These are phyloP conservation scores for Pichia thaimueangensis DNA, from an alignment of 805 yeast genomes.

Conservation along the genomic window DNA sequence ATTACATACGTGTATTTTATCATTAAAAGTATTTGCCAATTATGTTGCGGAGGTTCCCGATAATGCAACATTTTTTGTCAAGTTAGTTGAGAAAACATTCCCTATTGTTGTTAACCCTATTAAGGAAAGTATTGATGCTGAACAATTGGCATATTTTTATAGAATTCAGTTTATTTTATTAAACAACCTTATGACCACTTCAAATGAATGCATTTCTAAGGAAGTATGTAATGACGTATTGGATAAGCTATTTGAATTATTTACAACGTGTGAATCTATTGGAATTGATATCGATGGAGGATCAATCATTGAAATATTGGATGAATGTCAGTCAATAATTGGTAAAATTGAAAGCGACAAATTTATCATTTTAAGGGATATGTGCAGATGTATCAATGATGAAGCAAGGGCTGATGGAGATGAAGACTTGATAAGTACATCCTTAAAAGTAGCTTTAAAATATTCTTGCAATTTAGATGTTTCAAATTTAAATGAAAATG, in stretches of 20 bases:
- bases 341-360: not conserved
- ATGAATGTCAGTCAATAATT: not conserved
- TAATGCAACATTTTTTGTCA: constrained; percentile 7
- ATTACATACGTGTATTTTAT: not conserved
- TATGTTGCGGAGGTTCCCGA: constrained; percentile 15
- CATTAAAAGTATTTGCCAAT: constrained; percentile 13
- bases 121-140: not conserved
- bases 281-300: not conserved
- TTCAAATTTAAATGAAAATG: not conserved
- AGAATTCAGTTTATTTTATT: constrained; percentile 8
- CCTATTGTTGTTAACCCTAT: not conserved
- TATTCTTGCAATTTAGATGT: constrained; percentile 1
- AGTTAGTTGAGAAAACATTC: not conserved
- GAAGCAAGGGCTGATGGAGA: constrained; percentile 1
- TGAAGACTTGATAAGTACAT: not conserved
- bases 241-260: not conserved
- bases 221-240: not conserved
- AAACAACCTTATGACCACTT: constrained; percentile 8
- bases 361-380: constrained; percentile 1
- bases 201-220: not conserved
- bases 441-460: not conserved
- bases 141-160: not conserved
- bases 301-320: constrained; percentile 3
- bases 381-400: not conserved
- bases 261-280: not conserved